These are phyloP conservation scores for Cyberlindnera suaveolens DNA, from an alignment of 805 yeast species.

Conservation along the genomic window DNA sequence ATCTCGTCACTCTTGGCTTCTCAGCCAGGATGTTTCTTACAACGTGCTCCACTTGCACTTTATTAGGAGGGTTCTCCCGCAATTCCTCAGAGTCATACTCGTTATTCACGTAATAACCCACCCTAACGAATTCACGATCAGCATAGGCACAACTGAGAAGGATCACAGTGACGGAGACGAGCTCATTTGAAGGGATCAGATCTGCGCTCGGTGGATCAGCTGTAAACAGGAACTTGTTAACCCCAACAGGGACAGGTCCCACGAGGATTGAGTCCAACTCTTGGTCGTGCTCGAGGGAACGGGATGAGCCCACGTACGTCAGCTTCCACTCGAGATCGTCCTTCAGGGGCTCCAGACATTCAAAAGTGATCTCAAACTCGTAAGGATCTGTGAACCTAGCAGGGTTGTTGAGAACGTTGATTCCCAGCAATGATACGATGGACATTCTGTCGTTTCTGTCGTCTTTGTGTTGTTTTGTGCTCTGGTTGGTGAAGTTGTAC, in stretches of 20 bases:
- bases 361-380: constrained; percentile 95
- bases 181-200: constrained; percentile 89
- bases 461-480: not conserved
- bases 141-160: constrained; percentile 88
- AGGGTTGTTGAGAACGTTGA: constrained; percentile 89
- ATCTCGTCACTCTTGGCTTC: constrained; percentile 94
- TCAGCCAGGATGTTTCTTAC: constrained; percentile 93
- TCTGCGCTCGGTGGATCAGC: constrained; percentile 98
- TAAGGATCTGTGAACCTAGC: constrained; percentile 91
- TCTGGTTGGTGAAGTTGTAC: not conserved
- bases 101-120: constrained; percentile 95
- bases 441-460: constrained; percentile 49
- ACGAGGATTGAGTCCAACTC: constrained; percentile 94
- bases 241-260: constrained; percentile 98
- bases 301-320: constrained; percentile 93
- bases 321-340: constrained; percentile 93
- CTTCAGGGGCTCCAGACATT: constrained; percentile 84
- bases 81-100: constrained; percentile 93
- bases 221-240: constrained; percentile 83
- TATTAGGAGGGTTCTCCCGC: constrained; percentile 88
- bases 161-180: constrained; percentile 93
- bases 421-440: constrained; percentile 85
- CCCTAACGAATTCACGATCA: constrained; percentile 91
- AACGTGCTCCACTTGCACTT: constrained; percentile 90
- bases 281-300: constrained; percentile 93